A percentile compares a stretch with the other conserved stretches of the same genome.
Conservation (phyloP, 768 basidiomycete genomes). For the Melanogaster broomeanus region DNA sequence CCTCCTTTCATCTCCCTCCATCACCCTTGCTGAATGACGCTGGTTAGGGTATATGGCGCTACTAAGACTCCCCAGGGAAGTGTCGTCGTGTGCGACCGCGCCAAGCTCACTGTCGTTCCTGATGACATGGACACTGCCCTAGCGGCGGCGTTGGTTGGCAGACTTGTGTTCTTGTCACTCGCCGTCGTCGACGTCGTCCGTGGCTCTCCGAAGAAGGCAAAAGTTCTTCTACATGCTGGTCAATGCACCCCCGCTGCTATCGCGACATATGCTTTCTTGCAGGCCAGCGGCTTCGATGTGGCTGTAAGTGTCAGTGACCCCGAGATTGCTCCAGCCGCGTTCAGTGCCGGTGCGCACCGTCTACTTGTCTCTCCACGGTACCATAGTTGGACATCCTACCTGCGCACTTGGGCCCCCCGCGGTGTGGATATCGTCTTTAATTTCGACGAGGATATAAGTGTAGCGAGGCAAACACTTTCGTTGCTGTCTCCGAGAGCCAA, state of each 20-base stretch:
- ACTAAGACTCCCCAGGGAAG: neutral
- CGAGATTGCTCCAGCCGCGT: neutral
- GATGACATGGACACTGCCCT: neutral
- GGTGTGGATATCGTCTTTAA: neutral
- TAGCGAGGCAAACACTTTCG: neutral
- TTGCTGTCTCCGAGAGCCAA: neutral
- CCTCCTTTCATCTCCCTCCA: too few relatives aligned
- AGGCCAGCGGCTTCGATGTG: neutral
- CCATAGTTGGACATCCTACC: neutral
- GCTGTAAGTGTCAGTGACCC: neutral
- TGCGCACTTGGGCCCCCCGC: neutral
- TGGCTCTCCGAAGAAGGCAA: too few relatives aligned
- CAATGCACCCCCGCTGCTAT: neutral
- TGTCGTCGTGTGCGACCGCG: neutral
- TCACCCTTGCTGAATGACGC: neutral
- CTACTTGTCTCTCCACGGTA: neutral
- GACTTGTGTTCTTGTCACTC: neutral
- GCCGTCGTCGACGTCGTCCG: too few relatives aligned
- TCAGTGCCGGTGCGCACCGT: neutral
- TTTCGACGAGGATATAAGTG: neutral
- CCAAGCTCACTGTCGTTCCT: neutral
- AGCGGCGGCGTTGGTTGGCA: neutral
- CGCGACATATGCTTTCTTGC: neutral
- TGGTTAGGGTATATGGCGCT: neutral
- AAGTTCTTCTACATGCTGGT: neutral